These are phyloP conservation scores for Lodderomyces parapsilosis DNA, from an alignment of 1,139 yeast species.

Conservation along the genomic window DNA sequence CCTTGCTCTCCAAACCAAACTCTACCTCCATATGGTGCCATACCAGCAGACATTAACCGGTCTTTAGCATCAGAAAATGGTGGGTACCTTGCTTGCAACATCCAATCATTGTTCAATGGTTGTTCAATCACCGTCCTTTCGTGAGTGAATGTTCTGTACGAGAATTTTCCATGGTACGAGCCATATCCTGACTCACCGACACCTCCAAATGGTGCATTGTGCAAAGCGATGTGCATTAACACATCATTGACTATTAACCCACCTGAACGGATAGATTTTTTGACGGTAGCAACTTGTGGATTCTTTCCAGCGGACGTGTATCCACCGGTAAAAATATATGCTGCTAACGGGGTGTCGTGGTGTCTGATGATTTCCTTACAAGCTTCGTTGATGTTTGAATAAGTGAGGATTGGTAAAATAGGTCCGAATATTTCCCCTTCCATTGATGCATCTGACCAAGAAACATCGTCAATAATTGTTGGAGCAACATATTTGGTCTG, in stretches of 20 bases:
- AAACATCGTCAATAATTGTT: constrained; percentile 61
- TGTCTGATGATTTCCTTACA: constrained; percentile 28
- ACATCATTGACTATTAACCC: constrained; percentile 71
- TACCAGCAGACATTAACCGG: constrained; percentile 22
- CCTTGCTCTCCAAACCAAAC: constrained; percentile 39
- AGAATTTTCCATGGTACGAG: constrained; percentile 73
- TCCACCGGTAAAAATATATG: constrained; percentile 67
- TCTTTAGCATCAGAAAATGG: constrained; percentile 50
- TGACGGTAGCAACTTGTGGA: constrained; percentile 50
- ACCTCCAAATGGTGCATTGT: constrained; percentile 86
- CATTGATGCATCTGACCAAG: constrained; percentile 72
- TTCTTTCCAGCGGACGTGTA: constrained; percentile 31
- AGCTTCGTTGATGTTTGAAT: constrained; percentile 46
- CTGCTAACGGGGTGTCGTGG: constrained; percentile 84
- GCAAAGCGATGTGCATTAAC: constrained; percentile 65
- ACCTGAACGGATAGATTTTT: constrained; percentile 66
- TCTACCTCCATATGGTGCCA: constrained; percentile 19
- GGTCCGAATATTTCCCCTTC: constrained; percentile 83
- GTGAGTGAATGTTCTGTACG: constrained; percentile 75
- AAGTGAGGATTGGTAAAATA: constrained; percentile 68
- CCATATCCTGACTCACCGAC: constrained; percentile 80
- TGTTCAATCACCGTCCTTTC: constrained; percentile 68
- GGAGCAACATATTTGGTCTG: constrained; percentile 62
- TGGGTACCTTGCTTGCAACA: constrained; percentile 63
- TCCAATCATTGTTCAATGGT: constrained; percentile 62